phyloP scores from a whole-genome alignment of 2,329 filamentous ascomycete genomes.

The Fusarium phyllophilum region DNA sequence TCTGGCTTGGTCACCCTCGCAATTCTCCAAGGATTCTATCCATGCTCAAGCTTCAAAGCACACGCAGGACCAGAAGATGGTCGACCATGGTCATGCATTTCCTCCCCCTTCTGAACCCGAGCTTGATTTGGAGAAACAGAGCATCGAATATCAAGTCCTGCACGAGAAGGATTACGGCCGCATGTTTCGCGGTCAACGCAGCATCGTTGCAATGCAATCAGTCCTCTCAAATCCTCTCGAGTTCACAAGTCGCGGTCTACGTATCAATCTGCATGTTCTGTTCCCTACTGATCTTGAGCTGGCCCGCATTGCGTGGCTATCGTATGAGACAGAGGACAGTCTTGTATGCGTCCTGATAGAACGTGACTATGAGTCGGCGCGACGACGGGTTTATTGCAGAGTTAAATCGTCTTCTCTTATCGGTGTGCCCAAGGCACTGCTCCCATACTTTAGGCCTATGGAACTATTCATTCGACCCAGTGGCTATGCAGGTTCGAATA shows the following conservation, averaged over 20 bases:
- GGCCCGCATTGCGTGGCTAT: slow-evolving; percentile 1
- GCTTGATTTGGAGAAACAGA: not conserved
- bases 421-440: not conserved
- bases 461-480: slow-evolving; percentile 5
- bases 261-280: slow-evolving; percentile 11
- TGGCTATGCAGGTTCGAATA: not conserved
- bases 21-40: not conserved
- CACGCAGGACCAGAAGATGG: not conserved
- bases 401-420: not conserved
- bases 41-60: not conserved
- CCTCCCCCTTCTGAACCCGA: not conserved
- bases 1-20: slow-evolving; percentile 9
- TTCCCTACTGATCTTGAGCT: not conserved
- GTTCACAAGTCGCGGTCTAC: slow-evolving; percentile 6
- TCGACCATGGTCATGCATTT: not conserved
- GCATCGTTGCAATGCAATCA: not conserved
- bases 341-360: slow-evolving; percentile 12
- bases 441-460: not conserved
- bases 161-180: slow-evolving; percentile 4
- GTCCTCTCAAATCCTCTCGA: not conserved
- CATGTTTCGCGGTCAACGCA: slow-evolving; percentile 5
- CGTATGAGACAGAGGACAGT: slow-evolving; percentile 2
- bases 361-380: not conserved
- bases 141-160: not conserved
- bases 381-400: not conserved